Base-by-base conservation (phyloP, 352 stramenopile species). In the Phytophthora pini region DNA sequence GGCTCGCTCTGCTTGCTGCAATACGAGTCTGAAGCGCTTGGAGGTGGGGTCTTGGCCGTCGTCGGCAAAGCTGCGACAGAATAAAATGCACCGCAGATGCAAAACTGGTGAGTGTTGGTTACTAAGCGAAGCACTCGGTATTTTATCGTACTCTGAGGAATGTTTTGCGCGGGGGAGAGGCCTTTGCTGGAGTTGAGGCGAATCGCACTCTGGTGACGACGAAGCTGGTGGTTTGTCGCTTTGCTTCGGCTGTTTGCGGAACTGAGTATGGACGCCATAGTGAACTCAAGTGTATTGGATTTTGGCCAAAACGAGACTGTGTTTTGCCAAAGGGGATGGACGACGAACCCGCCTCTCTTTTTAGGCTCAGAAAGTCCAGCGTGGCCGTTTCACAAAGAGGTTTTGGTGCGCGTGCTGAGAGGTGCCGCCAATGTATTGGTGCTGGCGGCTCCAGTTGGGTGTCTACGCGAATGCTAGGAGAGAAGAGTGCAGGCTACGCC, bases 51-150 rank as follows among this genome's bases (percentile, higher is more conserved):
- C 22, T 49, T 29, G 31, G 31, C 45, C 44, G 11, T 32, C 59
- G 56, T 57, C 43, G 48, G 56, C 56, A 66, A 65, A 60, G 27
- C 51, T 70, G 61, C 41, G 40, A 50, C 47, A 54, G 9, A 29
- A 44, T 24, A 51, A 31, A 43, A 47, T 48, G 39, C 26, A 57
- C 36, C 10, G 31, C 41, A 44, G 38, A 48, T 36, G 27, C 34
- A 48, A 48, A 38, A 57, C 4, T 40, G 39, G 11, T 45, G 24
- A 40, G 36, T 48, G 38, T 39, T 17, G 15, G 20, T n/a, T 45
- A 27, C 17, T 20, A n/a, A 8, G 11, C 2, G 9, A 36, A 36
- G 8, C 31, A 36, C 31, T 36, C 10, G 17, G 46, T 36, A 38
- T 13, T 15, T 24, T 36, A 55, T 12, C 49, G 20, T 56, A 56